These are phyloP conservation scores for Penicillium sp. DNA, from an alignment of 2,329 filamentous ascomycete genomes.

Conservation along the genomic window DNA sequence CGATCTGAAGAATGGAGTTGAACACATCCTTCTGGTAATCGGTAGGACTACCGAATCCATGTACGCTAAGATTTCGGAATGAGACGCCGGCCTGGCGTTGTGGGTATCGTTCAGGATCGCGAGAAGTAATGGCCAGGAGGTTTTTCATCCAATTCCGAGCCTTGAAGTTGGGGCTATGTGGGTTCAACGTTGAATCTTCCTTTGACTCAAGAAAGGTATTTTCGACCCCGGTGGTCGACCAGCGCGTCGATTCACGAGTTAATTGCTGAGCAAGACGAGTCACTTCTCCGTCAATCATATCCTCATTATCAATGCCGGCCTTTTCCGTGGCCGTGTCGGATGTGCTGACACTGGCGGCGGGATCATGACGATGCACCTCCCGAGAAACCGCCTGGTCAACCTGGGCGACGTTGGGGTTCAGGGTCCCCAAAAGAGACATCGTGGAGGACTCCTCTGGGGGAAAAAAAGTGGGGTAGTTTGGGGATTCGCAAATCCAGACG, in stretches of 20 bases:
- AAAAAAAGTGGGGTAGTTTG: neutral
- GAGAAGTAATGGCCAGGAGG: conserved; percentile 43
- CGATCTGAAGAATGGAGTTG: conserved; percentile 35
- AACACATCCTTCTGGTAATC: conserved; percentile 56
- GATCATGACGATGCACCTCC: conserved; percentile 18
- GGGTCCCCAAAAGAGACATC: conserved; percentile 34
- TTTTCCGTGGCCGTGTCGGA: conserved; percentile 26
- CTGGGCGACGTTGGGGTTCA: conserved; percentile 28
- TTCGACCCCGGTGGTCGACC: conserved; percentile 22
- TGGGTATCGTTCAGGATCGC: conserved; percentile 50
- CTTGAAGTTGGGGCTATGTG: conserved; percentile 42
- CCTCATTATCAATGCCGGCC: conserved; percentile 16
- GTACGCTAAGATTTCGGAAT: conserved; percentile 63
- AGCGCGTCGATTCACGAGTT: conserved; percentile 34
- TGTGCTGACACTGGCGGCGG: conserved; percentile 24
- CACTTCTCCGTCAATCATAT: conserved; percentile 26
- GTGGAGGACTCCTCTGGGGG: conserved; percentile 11
- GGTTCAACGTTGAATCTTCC: conserved; percentile 41
- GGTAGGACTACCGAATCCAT: conserved; percentile 60
- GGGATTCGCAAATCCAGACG: neutral
- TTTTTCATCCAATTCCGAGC: conserved; percentile 45
- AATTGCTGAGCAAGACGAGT: conserved; percentile 32
- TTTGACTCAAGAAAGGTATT: conserved; percentile 34
- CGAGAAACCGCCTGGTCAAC: conserved; percentile 8
- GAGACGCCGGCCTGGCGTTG: conserved; percentile 56